phyloP scores from a whole-genome alignment of 169 alveolate species.

The Plasmodium vivax region DNA sequence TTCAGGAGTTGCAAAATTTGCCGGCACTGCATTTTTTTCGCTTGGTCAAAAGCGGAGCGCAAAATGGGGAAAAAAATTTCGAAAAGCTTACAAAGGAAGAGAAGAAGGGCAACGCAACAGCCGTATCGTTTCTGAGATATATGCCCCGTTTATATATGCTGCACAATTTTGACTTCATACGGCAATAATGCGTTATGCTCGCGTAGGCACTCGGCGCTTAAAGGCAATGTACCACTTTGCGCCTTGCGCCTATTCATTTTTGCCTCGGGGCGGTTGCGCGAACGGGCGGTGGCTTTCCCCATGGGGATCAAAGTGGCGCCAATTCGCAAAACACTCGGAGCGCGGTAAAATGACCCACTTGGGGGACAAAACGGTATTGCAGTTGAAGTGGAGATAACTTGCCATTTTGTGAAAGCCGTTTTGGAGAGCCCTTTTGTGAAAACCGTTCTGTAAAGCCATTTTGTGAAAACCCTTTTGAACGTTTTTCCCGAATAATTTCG shows the following conservation, averaged over 20 bases:
- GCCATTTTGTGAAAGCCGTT: not conserved
- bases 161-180: not conserved
- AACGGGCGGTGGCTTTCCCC: not conserved
- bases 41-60: not conserved
- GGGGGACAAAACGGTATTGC: not conserved
- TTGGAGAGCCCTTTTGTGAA: no score
- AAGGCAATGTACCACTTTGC: not conserved
- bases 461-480: not conserved
- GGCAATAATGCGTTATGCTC: not conserved
- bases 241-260: not conserved
- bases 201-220: not conserved
- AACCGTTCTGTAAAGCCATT: not conserved
- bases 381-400: not conserved
- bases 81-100: no score
- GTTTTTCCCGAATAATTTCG: not conserved
- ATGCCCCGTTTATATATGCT: not conserved
- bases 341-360: not conserved
- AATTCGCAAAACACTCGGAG: not conserved
- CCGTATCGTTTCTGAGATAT: not conserved
- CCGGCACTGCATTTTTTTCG: not conserved
- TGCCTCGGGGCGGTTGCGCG: not conserved
- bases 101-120: not conserved
- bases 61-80: not conserved
- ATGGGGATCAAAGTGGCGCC: constrained; percentile 5
- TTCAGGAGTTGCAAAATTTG: not conserved